Evolutionary conservation across 352 stramenopile species (phyloP), one percentile per base, ranked within the genome.

Genomic region (Phytophthora pluvialis): DNA sequence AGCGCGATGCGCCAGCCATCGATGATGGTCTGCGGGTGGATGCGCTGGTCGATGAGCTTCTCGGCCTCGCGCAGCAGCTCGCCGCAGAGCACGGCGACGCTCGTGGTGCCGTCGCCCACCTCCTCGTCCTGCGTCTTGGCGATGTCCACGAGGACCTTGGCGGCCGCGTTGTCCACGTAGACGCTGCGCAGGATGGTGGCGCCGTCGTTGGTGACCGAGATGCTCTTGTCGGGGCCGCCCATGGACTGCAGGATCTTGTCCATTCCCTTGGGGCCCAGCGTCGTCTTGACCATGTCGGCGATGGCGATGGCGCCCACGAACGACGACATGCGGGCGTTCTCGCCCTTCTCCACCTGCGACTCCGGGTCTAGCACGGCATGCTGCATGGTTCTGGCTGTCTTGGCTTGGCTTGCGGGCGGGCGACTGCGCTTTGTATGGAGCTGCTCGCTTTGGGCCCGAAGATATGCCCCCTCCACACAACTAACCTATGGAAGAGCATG

Each of bases 251-350:
- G 80, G 71, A 99, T 99, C 78, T 99, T 99, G 83, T 99, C 98
- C 97, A 99, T 99, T 28, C 98, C 98, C 77, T 99, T 99, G n/a
- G 98, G 98, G 13, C 98, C 98, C 10, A 99, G 82, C 32, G 98
- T 99, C 16, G 98, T 99, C 82, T 99, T 99, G 28, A 99, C 98
- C 67, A 99, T 93, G 80, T 99, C 98, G 29, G 97, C 95, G 78
- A 99, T 99, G 50, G 98, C 97, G 74, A 99, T 99, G 40, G 98
- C 98, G 57, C 98, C 98, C 31, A 99, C 95, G 73, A 99, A 99
- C 31, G 97, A 99, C 42, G 94, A 97, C 77, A 99, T 90, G 64
- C 98, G 96, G 57, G 98, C 98, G 87, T 99, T 99, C 82, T 99
- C 97, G 61, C 98, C 98, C 82, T 93, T 93, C 64, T 93, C 85